Evolutionary conservation across 2,329 filamentous ascomycete species (phyloP).

Genomic region (Diaporthe capsici): DNA sequence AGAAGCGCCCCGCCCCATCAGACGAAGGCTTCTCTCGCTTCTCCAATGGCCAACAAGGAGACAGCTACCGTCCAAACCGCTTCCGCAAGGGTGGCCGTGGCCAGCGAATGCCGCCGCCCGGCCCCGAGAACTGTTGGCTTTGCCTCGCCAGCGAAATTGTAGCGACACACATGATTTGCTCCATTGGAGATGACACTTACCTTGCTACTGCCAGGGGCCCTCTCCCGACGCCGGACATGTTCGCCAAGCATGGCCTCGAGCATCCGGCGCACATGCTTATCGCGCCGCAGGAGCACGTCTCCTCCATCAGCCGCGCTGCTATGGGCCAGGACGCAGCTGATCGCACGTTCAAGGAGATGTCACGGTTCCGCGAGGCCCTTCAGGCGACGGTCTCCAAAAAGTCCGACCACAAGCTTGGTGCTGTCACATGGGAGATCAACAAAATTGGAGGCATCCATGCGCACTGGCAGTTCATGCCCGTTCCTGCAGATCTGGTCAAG

Average conservation of each 20-base stretch:
- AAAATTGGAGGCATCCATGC: conserved; percentile 85
- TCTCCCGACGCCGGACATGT: conserved; percentile 79
- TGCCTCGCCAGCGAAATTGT: conserved; percentile 90
- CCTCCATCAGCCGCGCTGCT: conserved; percentile 72
- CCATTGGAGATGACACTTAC: conserved; percentile 89
- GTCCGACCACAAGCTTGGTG: conserved; percentile 75
- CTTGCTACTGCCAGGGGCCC: conserved; percentile 94
- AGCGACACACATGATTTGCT: conserved; percentile 89
- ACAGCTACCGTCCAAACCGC: conserved; percentile 56
- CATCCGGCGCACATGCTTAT: conserved; percentile 93
- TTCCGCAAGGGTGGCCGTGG: conserved; percentile 61
- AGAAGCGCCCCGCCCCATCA: conserved; percentile 67
- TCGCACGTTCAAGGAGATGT: conserved; percentile 84
- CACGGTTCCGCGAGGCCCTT: conserved; percentile 80
- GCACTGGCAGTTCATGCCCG: conserved; percentile 93
- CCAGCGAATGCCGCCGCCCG: conserved; percentile 69
- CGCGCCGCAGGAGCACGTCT: conserved; percentile 86
- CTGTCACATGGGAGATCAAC: conserved; percentile 94
- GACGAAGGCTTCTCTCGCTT: conserved; percentile 70
- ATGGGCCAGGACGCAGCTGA: conserved; percentile 71
- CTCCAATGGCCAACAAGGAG: conserved; percentile 47
- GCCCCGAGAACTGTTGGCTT: conserved; percentile 91
- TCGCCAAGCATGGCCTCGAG: conserved; percentile 72
- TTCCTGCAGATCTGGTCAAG: conserved; percentile 76
- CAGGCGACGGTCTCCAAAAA: conserved; percentile 81